phyloP scores from a whole-genome alignment of 1,139 yeast species.

The Arxiozyma slooffiae region DNA sequence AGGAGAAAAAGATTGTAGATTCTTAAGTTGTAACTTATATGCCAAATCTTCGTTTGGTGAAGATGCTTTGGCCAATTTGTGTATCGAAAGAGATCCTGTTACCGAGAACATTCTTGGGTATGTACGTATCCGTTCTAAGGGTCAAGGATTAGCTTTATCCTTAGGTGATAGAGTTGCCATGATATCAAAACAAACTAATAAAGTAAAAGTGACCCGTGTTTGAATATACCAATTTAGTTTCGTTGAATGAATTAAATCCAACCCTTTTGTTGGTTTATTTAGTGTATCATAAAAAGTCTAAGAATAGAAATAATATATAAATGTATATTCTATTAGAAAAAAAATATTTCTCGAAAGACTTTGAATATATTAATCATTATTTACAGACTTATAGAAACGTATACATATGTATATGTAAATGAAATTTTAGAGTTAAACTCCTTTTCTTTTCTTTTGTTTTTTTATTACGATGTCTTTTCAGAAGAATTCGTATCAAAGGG shows the following conservation, averaged over 20 bases:
- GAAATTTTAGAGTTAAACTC: background rate
- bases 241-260: background rate
- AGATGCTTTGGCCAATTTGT: constrained; percentile 91
- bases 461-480: background rate
- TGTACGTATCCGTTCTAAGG: constrained; percentile 93
- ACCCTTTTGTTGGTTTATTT: background rate
- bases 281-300: background rate
- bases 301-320: background rate
- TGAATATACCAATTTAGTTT: constrained; percentile 11
- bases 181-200: constrained; percentile 48
- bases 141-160: constrained; percentile 92
- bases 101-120: constrained; percentile 79
- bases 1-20: constrained; percentile 78
- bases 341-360: background rate
- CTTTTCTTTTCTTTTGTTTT: too few relatives aligned
- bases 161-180: constrained; percentile 90
- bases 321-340: background rate
- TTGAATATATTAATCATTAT: background rate
- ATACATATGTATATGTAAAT: background rate
- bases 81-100: constrained; percentile 70
- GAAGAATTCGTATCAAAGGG: constrained; percentile 49
- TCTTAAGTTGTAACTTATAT: constrained; percentile 87
- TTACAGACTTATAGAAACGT: background rate
- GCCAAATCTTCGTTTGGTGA: constrained; percentile 94
- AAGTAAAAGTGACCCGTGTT: constrained; percentile 33